These are phyloP conservation scores for Diutina sp. DNA, from an alignment of 1,139 yeast species.

Conservation along the genomic window DNA sequence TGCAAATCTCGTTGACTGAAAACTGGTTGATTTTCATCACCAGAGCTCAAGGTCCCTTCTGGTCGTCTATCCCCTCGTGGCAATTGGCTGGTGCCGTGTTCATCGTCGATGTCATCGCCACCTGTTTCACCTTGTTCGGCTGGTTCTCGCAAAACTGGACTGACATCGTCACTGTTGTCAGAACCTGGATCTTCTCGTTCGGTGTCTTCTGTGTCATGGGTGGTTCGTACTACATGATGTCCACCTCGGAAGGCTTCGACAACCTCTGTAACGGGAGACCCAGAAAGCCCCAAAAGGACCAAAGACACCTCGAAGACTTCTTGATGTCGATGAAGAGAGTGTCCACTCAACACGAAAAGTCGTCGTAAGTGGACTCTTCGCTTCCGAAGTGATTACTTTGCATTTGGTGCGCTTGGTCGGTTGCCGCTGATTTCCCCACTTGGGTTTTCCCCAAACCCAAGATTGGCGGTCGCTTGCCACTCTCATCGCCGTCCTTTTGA, in stretches of 20 bases:
- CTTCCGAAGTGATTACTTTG: slow-evolving; percentile 3
- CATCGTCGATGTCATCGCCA: slow-evolving; percentile 77
- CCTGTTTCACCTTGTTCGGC: slow-evolving; percentile 86
- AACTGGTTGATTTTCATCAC: slow-evolving; percentile 94
- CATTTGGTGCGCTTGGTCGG: slow-evolving; percentile 2
- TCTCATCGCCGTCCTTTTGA: background rate
- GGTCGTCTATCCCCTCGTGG: slow-evolving; percentile 90
- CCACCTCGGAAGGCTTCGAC: slow-evolving; percentile 79
- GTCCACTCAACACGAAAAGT: slow-evolving; percentile 91
- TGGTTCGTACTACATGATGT: slow-evolving; percentile 92
- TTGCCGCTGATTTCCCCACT: slow-evolving; percentile 7
- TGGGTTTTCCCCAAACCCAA: background rate
- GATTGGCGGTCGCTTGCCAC: slow-evolving; percentile 2
- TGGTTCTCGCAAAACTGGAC: slow-evolving; percentile 99
- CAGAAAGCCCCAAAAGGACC: slow-evolving; percentile 45
- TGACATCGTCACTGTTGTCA: slow-evolving; percentile 86
- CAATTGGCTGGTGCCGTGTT: slow-evolving; percentile 90
- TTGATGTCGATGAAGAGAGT: slow-evolving; percentile 96
- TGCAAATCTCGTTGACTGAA: slow-evolving; percentile 86
- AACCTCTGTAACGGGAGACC: slow-evolving; percentile 78
- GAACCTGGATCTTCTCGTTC: slow-evolving; percentile 90
- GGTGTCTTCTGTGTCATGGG: slow-evolving; percentile 95
- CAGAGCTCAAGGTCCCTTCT: slow-evolving; percentile 93
- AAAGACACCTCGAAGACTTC: slow-evolving; percentile 87
- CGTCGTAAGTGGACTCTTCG: slow-evolving; percentile 17